Conservation (phyloP, 805 yeast genomes). For the Yamadazyma paraphyllophila region DNA sequence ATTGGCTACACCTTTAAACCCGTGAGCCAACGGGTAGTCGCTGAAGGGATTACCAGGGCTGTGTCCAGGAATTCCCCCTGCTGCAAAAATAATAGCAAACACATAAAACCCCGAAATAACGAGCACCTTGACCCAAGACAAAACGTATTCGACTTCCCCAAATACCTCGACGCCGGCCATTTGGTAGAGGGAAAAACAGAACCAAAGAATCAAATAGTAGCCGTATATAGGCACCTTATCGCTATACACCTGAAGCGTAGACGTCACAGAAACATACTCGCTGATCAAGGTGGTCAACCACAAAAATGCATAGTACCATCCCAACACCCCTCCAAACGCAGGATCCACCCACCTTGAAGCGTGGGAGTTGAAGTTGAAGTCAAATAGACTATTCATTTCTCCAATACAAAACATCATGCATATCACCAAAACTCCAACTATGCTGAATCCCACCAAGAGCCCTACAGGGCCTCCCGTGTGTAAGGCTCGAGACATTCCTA, state of each 20-base stretch:
- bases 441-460: slow-evolving; percentile 46
- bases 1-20: slow-evolving; percentile 31
- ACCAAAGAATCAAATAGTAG: slow-evolving; percentile 42
- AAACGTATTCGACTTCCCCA: slow-evolving; percentile 29
- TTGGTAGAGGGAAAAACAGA: slow-evolving; percentile 34
- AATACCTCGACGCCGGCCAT: slow-evolving; percentile 36
- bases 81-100: slow-evolving; percentile 20
- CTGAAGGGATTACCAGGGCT: slow-evolving; percentile 25
- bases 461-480: slow-evolving; percentile 44
- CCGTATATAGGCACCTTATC: slow-evolving; percentile 40
- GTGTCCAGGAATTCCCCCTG: slow-evolving; percentile 25
- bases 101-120: slow-evolving; percentile 21
- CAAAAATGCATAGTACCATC: slow-evolving; percentile 44
- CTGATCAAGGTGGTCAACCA: slow-evolving; percentile 35
- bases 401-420: slow-evolving; percentile 41
- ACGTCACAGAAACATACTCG: slow-evolving; percentile 46
- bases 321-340: slow-evolving; percentile 36
- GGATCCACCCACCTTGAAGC: slow-evolving; percentile 41
- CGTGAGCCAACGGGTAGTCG: slow-evolving; percentile 28
- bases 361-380: slow-evolving; percentile 42
- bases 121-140: slow-evolving; percentile 23
- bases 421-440: slow-evolving; percentile 45
- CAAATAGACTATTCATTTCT: slow-evolving; percentile 37
- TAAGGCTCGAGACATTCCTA: slow-evolving; percentile 52
- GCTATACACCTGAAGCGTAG: slow-evolving; percentile 45